phyloP scores from a whole-genome alignment of 2,329 filamentous ascomycete species.

The Colletotrichum limetticola region DNA sequence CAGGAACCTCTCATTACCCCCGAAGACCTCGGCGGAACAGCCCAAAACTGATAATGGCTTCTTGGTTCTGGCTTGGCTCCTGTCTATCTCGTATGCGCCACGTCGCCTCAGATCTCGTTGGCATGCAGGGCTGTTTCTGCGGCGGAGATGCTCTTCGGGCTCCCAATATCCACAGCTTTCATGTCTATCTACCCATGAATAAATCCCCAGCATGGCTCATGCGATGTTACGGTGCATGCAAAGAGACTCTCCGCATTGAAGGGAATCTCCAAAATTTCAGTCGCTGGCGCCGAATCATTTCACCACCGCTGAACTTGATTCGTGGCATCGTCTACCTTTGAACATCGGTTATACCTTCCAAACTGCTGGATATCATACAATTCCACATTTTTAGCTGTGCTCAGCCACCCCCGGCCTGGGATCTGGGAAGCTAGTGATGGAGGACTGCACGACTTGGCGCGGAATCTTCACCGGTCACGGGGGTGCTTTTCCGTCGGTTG shows the following conservation, averaged over 20 bases:
- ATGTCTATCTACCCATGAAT: background rate
- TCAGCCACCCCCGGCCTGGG: slow-evolving; percentile 27
- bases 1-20: slow-evolving; percentile 8
- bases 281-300: background rate
- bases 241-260: background rate
- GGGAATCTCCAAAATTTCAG: background rate
- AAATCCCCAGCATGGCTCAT: background rate
- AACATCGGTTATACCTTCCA: slow-evolving; percentile 27
- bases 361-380: background rate
- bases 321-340: background rate
- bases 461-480: slow-evolving; percentile 6
- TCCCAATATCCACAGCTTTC: background rate
- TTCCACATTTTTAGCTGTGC: slow-evolving; percentile 24
- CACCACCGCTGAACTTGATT: background rate
- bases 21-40: background rate
- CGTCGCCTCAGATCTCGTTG: slow-evolving; percentile 7
- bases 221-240: background rate
- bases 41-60: background rate
- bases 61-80: slow-evolving; percentile 26
- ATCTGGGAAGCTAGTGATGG: background rate
- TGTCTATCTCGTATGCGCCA: slow-evolving; percentile 14
- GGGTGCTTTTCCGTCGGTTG: slow-evolving; percentile 11
- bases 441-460: slow-evolving; percentile 19
- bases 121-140: slow-evolving; percentile 4
- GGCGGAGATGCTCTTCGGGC: background rate